Base-by-base conservation (phyloP, 768 basidiomycete species). In the Boletus fagicola region DNA sequence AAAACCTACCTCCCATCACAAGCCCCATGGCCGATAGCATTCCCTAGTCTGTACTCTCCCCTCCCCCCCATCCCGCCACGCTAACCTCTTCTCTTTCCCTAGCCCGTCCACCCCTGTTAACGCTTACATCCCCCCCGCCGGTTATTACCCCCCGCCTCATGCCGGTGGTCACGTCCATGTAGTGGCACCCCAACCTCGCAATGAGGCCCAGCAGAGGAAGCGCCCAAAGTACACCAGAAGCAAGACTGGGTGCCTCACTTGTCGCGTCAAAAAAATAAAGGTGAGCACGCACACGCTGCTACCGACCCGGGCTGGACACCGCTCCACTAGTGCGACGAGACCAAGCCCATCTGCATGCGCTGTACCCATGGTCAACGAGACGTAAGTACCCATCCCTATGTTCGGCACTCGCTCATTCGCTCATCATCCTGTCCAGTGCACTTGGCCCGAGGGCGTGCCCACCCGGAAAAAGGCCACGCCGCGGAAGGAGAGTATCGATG, bases 261-360 rank as follows among this genome's bases (percentile, higher is more conserved):
- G 94, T 80, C 83, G 94, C 65, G 83, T 85, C 60, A 94, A 95
- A 80, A 92, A 96, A 80, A 92, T 98, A 68, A 97, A 97, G 83
- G 91, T 90, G 61, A 53, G 80, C 68, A 53, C 53, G 53, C 46
- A 47, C 42, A n/a, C 54, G 2, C 46, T 40, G n/a, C 57, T 22
- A 36, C 43, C 45, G 38, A 40, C 53, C 15, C 22, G 13, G 3
- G 4, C 45, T 63, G 22, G 46, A 61, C 50, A 24, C 49, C 55
- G 31, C 43, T 30, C 33, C 49, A 56, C 16, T 62, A 93, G 89
- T 98, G 94, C 73, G 94, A 95, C 71, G 94, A 98, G 75, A 82
- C 82, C 13, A 91, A 94, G 69, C 94, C 94, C 53, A 82, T 80
- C 56, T 96, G 94, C 76, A 84, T 85, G 78, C 84, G 92, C 36